phyloP scores from a whole-genome alignment of 495 filamentous ascomycete genomes.

The Penicillium paradoxum region DNA sequence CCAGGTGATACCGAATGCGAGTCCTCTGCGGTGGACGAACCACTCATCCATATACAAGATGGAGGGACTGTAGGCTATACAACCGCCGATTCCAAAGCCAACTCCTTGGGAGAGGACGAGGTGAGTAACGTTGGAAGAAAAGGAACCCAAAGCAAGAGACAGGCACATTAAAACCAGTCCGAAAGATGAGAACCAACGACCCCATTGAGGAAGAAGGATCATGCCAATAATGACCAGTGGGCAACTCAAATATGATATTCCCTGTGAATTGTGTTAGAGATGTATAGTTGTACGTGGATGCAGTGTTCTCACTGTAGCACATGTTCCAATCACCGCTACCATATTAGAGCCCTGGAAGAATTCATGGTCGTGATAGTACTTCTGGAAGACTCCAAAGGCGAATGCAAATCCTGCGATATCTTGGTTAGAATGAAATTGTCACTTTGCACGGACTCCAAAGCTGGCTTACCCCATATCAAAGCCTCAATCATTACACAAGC shows the following conservation, averaged over 20 bases:
- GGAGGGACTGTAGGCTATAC: constrained; percentile 43
- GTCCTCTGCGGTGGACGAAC: constrained; percentile 45
- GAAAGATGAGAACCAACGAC: constrained; percentile 14
- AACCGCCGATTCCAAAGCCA: constrained; percentile 44
- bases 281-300: not conserved
- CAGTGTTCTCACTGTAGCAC: constrained; percentile 35
- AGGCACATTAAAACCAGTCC: constrained; percentile 30
- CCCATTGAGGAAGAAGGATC: constrained; percentile 19
- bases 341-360: constrained; percentile 29
- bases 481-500: constrained; percentile 11
- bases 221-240: constrained; percentile 14
- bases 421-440: not conserved
- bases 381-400: constrained; percentile 27
- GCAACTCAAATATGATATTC: constrained; percentile 19
- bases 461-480: constrained; percentile 7
- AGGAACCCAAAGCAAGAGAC: constrained; percentile 42
- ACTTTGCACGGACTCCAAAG: not conserved
- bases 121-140: constrained; percentile 39
- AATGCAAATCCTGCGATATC: constrained; percentile 20
- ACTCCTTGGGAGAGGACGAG: constrained; percentile 49
- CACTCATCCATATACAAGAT: constrained; percentile 50
- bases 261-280: constrained; percentile 8
- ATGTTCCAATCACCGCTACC: constrained; percentile 45
- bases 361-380: constrained; percentile 22
- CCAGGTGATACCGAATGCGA: constrained; percentile 49